A percentile compares a stretch with the other conserved stretches of the same genome.
These are phyloP conservation scores for Adansonia gregorii DNA, from an alignment of 441 rosid genomes.

Conservation along the genomic window DNA sequence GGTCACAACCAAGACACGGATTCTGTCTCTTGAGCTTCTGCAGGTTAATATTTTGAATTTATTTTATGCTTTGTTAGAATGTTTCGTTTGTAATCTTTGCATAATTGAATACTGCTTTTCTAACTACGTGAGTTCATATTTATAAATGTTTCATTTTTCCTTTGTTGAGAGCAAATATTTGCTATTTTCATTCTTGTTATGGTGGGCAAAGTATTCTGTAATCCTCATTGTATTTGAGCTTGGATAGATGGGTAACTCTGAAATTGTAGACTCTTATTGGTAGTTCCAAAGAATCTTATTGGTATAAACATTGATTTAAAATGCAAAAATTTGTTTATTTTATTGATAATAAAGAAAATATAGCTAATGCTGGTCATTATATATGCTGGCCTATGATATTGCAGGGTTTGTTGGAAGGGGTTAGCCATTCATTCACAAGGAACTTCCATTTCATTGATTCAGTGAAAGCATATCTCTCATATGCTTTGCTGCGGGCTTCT, in stretches of 20 bases:
- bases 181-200: slow-evolving; percentile 24
- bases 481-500: slow-evolving; percentile 96
- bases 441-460: slow-evolving; percentile 98
- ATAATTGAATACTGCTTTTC: slow-evolving; percentile 18
- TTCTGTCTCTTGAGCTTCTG: slow-evolving; percentile 96
- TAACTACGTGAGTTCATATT: neutral
- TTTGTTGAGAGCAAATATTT: slow-evolving; percentile 15
- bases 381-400: slow-evolving; percentile 26
- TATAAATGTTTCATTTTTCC: neutral
- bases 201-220: neutral
- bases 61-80: neutral
- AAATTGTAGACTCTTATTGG: slow-evolving; percentile 19
- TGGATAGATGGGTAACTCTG: slow-evolving; percentile 1
- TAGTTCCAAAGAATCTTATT: neutral
- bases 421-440: slow-evolving; percentile 90
- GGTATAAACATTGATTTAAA: slow-evolving; percentile 1
- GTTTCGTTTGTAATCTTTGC: slow-evolving; percentile 28
- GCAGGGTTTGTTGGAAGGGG: slow-evolving; percentile 96
- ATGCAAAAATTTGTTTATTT: slow-evolving; percentile 1
- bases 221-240: slow-evolving; percentile 15
- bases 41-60: slow-evolving; percentile 62
- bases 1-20: slow-evolving; percentile 87
- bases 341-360: neutral
- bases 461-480: slow-evolving; percentile 96
- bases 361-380: neutral